These are phyloP conservation scores for Corymbia maculata DNA, from an alignment of 345 rosid genomes.

Conservation along the genomic window DNA sequence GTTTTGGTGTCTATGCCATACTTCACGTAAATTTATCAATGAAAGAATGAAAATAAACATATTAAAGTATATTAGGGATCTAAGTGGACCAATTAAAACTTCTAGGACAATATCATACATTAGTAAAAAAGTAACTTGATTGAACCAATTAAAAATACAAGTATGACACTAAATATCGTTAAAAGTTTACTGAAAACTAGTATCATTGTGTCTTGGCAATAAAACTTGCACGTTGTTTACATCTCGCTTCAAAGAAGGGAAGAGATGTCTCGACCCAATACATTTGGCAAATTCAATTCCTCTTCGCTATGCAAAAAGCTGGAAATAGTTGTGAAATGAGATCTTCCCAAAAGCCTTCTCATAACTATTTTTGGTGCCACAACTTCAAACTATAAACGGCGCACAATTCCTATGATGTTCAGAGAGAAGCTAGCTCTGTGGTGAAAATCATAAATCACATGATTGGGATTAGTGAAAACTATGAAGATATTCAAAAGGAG, in stretches of 20 bases:
- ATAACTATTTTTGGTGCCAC: accelerated
- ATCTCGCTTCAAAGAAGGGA: neutral
- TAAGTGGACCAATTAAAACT: neutral
- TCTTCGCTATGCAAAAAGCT: accelerated
- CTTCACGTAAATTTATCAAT: no score
- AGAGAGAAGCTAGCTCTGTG: neutral
- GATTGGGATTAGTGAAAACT: neutral
- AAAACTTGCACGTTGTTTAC: accelerated
- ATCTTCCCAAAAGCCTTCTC: neutral
- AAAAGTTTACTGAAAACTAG: neutral
- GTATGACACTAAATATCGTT: no score
- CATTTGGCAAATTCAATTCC: neutral
- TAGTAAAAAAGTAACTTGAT: neutral
- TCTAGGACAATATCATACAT: accelerated
- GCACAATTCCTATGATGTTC: neutral
- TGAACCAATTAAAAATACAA: neutral
- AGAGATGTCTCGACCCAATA: neutral
- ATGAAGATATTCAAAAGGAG: accelerated
- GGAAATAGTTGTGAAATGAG: neutral
- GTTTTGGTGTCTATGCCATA: no score
- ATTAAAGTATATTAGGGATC: no score
- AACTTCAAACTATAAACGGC: accelerated
- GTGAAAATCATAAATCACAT: neutral
- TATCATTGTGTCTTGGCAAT: neutral
- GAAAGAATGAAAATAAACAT: no score